Evolutionary conservation across 1,284 basidiomycete species (phyloP), one percentile per base, ranked within the genome.

Genomic region (Volvariella surrecta): DNA sequence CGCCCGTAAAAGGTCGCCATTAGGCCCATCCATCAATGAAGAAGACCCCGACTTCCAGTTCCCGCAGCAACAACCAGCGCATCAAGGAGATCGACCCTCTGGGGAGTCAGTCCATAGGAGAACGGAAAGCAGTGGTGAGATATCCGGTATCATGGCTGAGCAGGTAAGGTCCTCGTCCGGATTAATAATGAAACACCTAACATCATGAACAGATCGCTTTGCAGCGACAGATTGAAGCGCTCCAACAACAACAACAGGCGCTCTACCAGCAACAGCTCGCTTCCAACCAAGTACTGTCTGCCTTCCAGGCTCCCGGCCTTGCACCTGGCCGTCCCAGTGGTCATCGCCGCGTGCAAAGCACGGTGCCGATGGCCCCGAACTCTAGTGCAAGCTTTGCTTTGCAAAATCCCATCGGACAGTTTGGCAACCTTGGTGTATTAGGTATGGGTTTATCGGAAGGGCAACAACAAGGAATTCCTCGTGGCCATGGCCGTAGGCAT

Each of bases 331-430:
- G 82, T 45, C 61, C 71, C 37, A 58, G 66, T 43, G 71, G 70
- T 46, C 93, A 97, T 58, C 79, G 93, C 46, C 86, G 94, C 40
- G 88, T 95, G 7, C 92, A 95, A 60, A 94, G 91, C 55, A 88
- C 82, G 18, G 73, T 82, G 7, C 85, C 85, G 7, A 73, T 79
- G 60, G 70, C 74, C 42, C 69, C 77, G 47, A 58, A 63, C 9
- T 53, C 56, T 45, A 66, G 61, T 39, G 62, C 69, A 43, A 61
- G 66, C 50, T 71, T 77, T 47, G 59, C 67, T 38, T 65, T 73
- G 40, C 78, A 76, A 52, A 66, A 72, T 47, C 70, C 77, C 3
- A 82, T 86, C 73, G 75, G 76, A 43, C 81, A 87, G 53, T 84
- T 86, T 53, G 73, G 71, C 42, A 76, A 69, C 46, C 59, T 85